phyloP scores from a whole-genome alignment of 306 rosid species.

The Abrus pulchellus region DNA sequence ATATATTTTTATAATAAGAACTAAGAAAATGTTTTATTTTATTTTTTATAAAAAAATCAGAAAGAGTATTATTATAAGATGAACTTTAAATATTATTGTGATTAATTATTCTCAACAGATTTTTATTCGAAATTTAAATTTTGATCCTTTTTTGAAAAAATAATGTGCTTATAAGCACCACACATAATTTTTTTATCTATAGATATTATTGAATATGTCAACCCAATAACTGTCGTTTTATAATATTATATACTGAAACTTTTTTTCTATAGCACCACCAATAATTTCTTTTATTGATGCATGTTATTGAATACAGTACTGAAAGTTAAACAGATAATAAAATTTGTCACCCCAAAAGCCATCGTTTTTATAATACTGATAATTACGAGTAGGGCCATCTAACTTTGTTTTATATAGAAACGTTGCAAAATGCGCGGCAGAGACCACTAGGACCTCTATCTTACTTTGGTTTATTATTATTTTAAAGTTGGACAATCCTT shows the following conservation, averaged over 20 bases:
- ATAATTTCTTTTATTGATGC: background rate
- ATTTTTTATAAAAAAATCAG: too few species aligned
- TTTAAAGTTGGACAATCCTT: too few species aligned
- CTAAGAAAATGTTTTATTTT: too few species aligned
- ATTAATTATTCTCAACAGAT: too few species aligned
- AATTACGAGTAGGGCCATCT: conserved; percentile 10
- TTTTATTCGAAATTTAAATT: too few species aligned
- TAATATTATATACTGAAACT: background rate
- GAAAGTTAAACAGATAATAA: background rate
- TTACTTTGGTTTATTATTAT: too few species aligned
- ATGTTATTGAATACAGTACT: background rate
- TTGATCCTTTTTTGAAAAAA: too few species aligned
- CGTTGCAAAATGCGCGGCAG: background rate
- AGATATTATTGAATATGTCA: background rate
- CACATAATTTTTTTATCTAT: background rate
- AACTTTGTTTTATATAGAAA: background rate
- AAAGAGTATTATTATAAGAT: too few species aligned
- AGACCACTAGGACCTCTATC: too few species aligned
- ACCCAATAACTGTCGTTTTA: background rate
- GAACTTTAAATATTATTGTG: too few species aligned
- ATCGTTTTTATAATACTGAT: background rate
- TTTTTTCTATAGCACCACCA: background rate
- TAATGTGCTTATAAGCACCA: background rate
- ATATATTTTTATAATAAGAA: too few species aligned
- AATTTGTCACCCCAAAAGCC: background rate